A percentile compares a stretch with the other conserved stretches of the same genome.
Evolutionary conservation across 202 grass and related monocot genomes (phyloP).

Genomic region (Panicum hallii): DNA sequence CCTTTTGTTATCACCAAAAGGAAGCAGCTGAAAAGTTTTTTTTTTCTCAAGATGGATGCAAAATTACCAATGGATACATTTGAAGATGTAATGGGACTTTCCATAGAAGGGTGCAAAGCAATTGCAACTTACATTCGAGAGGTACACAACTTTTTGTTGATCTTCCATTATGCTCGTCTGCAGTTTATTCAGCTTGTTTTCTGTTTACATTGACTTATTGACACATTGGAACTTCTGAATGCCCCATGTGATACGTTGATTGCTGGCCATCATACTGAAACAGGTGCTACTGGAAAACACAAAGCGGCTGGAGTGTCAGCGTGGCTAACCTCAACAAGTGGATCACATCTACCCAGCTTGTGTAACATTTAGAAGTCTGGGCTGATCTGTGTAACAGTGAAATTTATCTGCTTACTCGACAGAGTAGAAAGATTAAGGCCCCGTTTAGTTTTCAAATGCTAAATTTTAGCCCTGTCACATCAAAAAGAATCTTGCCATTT

Average conservation of each 20-base stretch:
- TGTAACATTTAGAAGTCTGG: neutral
- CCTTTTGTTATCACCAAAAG: conserved; percentile 22
- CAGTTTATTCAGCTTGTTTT: conserved; percentile 10
- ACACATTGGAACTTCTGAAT: neutral
- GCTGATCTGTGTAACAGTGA: conserved; percentile 28
- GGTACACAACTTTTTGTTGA: conserved; percentile 51
- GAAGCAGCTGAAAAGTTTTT: conserved; percentile 22
- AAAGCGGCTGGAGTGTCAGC: conserved; percentile 73
- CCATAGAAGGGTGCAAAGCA: conserved; percentile 95
- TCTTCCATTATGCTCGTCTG: neutral
- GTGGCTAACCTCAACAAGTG: conserved; percentile 37
- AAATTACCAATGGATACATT: conserved; percentile 92
- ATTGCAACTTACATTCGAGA: conserved; percentile 80
- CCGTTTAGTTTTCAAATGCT: no score
- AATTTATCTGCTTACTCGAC: conserved; percentile 12
- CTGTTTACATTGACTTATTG: conserved; percentile 31
- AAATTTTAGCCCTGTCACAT: no score
- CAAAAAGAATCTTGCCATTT: no score
- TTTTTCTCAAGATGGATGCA: conserved; percentile 76
- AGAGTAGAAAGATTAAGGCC: neutral
- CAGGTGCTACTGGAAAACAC: conserved; percentile 85
- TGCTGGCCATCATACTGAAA: conserved; percentile 21
- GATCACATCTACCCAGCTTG: neutral
- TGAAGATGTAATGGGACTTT: conserved; percentile 93
- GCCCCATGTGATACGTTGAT: conserved; percentile 6